A percentile compares a stretch with the other conserved stretches of the same genome.
phyloP scores from a whole-genome alignment of 2,329 filamentous ascomycete genomes.

The Cadophora malorum region DNA sequence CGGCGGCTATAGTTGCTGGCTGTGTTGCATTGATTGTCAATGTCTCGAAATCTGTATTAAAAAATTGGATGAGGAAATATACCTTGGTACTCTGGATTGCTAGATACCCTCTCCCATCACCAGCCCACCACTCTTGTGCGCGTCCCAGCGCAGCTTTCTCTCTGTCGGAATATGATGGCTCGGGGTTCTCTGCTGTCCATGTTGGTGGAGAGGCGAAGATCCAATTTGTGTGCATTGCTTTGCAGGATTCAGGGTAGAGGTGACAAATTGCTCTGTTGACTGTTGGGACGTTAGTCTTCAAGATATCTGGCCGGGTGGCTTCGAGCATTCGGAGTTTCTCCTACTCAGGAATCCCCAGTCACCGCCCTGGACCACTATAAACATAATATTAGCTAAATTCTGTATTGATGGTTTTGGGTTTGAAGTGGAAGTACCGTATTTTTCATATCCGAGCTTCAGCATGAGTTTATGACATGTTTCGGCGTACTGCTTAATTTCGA shows the following conservation, averaged over 20 bases:
- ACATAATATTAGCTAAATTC: conserved; percentile 9
- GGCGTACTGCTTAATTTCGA: conserved; percentile 64
- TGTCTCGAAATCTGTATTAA: not conserved
- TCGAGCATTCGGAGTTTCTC: not conserved
- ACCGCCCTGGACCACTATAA: conserved; percentile 63
- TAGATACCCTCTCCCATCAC: conserved; percentile 21
- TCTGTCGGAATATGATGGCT: conserved; percentile 14
- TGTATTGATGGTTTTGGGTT: no score
- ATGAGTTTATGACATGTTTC: conserved; percentile 72
- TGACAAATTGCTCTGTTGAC: conserved; percentile 65
- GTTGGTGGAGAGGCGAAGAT: conserved; percentile 22
- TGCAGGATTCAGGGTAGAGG: conserved; percentile 60
- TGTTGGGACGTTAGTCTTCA: not conserved
- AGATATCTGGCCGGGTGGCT: no score
- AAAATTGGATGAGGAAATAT: not conserved
- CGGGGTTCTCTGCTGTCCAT: conserved; percentile 16
- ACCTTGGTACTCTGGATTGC: conserved; percentile 47
- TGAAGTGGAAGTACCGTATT: conserved; percentile 51
- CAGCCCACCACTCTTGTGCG: conserved; percentile 16
- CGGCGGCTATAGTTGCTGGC: conserved; percentile 75
- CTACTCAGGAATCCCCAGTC: conserved; percentile 67
- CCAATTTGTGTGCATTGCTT: conserved; percentile 52
- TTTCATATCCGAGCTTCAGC: conserved; percentile 67
- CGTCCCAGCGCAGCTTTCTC: conserved; percentile 21
- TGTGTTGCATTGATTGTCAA: conserved; percentile 54